These are phyloP conservation scores for Diospyros lotus DNA, from an alignment of 148 eudicot genomes.

Conservation along the genomic window DNA sequence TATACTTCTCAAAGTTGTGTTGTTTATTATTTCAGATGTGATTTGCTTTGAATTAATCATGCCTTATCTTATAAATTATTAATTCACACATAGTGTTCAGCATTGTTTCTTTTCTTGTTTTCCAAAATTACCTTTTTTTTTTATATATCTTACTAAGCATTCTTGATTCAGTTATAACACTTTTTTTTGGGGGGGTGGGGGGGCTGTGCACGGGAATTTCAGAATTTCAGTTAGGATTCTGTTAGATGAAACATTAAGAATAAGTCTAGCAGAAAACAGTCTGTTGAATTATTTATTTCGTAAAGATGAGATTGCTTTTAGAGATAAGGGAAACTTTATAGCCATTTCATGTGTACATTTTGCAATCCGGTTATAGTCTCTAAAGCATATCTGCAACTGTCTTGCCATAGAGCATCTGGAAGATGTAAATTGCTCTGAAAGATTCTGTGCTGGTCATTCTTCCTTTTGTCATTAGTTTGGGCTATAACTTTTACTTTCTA, in stretches of 20 bases:
- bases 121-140: neutral
- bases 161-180: neutral
- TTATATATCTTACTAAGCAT: too few species aligned
- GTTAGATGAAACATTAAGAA: neutral
- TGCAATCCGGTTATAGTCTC: neutral
- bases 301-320: neutral
- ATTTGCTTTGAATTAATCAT: neutral
- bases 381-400: neutral
- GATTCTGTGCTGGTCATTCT: too few species aligned
- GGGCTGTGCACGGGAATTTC: too few species aligned
- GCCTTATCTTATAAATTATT: neutral
- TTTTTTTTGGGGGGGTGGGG: neutral
- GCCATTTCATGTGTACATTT: neutral
- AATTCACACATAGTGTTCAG: neutral
- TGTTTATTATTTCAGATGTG: neutral
- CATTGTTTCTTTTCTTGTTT: neutral
- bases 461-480: too few species aligned
- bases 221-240: neutral
- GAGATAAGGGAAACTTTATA: neutral
- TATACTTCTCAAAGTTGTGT: neutral
- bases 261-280: neutral
- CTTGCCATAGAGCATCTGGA: neutral
- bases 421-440: neutral
- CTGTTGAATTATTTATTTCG: neutral
- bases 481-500: too few species aligned